These are phyloP conservation scores for Heterobasidion annosum DNA, from an alignment of 1,284 basidiomycete genomes.

Conservation along the genomic window DNA sequence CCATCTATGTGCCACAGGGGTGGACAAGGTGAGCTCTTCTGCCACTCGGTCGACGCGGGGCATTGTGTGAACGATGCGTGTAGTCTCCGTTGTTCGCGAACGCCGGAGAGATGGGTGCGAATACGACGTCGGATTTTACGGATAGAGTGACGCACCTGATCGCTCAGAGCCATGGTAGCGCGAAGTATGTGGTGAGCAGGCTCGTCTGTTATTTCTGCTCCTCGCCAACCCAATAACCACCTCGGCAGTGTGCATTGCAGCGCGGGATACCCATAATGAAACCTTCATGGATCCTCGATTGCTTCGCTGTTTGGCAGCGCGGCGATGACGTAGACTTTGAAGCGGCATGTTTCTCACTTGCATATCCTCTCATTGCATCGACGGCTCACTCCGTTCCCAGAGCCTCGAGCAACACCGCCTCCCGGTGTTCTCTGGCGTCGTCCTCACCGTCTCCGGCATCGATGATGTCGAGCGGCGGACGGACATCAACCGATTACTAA, in stretches of 20 bases:
- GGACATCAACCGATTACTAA: constrained; percentile 48
- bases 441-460: constrained; percentile 62
- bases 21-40: constrained; percentile 50
- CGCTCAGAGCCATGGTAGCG: constrained; percentile 56
- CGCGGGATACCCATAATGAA: constrained; percentile 66
- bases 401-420: constrained; percentile 47
- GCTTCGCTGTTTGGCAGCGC: constrained; percentile 62
- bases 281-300: constrained; percentile 63
- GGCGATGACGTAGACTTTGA: constrained; percentile 67
- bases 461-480: constrained; percentile 41
- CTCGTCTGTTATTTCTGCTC: neutral
- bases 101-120: constrained; percentile 69
- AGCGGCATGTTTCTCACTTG: constrained; percentile 22
- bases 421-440: constrained; percentile 54
- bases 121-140: constrained; percentile 57
- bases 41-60: neutral
- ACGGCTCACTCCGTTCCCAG: constrained; percentile 22
- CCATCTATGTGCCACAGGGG: constrained; percentile 62
- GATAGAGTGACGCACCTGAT: constrained; percentile 77
- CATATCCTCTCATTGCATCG: neutral
- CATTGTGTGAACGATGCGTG: neutral
- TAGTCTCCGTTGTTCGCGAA: constrained; percentile 63
- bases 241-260: constrained; percentile 61
- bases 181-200: constrained; percentile 62
- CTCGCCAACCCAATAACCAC: neutral